Base-by-base conservation (phyloP, 805 yeast species). In the Ogataea methanolica region DNA sequence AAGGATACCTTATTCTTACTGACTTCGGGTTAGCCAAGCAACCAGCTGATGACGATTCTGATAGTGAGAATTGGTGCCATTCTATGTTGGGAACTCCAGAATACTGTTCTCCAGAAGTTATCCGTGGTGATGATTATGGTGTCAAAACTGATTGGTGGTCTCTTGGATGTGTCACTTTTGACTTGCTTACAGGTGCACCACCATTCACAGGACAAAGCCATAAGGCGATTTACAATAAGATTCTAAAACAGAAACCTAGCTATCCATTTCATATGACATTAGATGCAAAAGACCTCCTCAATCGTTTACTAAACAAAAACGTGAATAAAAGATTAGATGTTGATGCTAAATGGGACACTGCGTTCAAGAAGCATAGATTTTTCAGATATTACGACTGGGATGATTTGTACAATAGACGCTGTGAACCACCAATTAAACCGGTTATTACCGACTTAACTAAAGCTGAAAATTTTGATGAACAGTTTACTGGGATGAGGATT, bases 91-190 rank as follows among this genome's bases (percentile, higher is more conserved):
- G 92, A 1, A 85, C 92, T 0, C 88, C 90, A 0, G 89, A 85
- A 60, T 85, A 84, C 59, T 84, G 89, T 81, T 96, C 96, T 0
- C 96, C 96, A 5, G 96, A 88, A 62, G 84, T 89, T 34, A 65
- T 88, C 21, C 78, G 78, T 40, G 96, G 96, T 26, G 75, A 81
- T 53, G 81, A 84, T 33, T 89, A 88, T 61, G 89, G 86, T 49
- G 79, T 75, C 48, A 73, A 79, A 16, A 94, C 89, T 21, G 96
- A 88, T 62, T 87, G 95, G 85, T 88, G 96, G 88, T 87, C 96
- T 0, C 67, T 89, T 23, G 96, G 96, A 0, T 85, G 94, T 48
- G 82, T 88, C 8, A 71, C 82, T 47, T 86, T 70, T 58, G 96
- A 89, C 63, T 75, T 88, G 76, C 70, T 89, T 44, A 82, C 90